Conservation (phyloP, 306 rosid genomes). For the Prunus mongolica region DNA sequence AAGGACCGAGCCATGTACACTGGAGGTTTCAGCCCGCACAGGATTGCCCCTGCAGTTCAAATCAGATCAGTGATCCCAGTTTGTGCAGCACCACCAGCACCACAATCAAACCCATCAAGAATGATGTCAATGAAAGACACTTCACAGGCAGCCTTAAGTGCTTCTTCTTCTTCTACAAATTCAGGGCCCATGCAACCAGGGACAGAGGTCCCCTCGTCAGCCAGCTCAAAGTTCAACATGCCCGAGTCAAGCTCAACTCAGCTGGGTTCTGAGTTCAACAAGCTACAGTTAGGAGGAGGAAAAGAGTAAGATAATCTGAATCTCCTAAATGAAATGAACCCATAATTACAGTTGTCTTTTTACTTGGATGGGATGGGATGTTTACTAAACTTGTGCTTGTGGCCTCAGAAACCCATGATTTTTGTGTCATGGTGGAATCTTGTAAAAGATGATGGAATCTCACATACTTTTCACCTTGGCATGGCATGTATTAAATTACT, state of each 20-base stretch:
- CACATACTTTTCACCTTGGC: neutral
- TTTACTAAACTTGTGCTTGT: too few relatives aligned
- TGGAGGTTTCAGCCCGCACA: conserved; percentile 23
- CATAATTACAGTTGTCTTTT: neutral
- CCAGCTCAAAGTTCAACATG: neutral
- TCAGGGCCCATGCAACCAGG: neutral
- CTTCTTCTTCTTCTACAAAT: neutral
- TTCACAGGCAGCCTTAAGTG: conserved; percentile 3
- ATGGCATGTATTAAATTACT: neutral
- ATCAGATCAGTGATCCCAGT: conserved; percentile 41
- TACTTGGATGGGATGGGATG: neutral
- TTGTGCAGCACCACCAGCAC: conserved; percentile 33
- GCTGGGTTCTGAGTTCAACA: conserved; percentile 16
- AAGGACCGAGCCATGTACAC: conserved; percentile 6
- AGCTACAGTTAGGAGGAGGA: conserved; percentile 21
- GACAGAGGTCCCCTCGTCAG: conserved; percentile 5
- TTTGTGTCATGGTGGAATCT: neutral
- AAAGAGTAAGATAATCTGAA: conserved; percentile 9
- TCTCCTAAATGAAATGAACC: too few relatives aligned
- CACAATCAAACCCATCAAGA: neutral
- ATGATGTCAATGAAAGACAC: neutral
- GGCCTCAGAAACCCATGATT: too few relatives aligned
- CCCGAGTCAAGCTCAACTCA: neutral
- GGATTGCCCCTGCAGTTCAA: conserved; percentile 37
- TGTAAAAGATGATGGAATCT: neutral